phyloP scores from a whole-genome alignment of 169 alveolate genomes.

The Plasmodium malariae region DNA sequence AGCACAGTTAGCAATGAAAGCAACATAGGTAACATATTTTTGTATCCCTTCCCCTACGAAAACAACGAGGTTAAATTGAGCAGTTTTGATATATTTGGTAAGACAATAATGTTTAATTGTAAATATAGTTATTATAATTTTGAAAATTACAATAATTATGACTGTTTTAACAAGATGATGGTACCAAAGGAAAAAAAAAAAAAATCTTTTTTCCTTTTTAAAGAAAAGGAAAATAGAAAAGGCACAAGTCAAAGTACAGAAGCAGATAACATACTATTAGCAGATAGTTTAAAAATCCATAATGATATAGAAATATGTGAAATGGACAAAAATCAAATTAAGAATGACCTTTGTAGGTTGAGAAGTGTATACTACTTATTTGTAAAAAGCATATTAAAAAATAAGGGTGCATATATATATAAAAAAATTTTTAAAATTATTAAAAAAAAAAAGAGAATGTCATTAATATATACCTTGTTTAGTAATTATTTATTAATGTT shows the following conservation, averaged over 20 bases:
- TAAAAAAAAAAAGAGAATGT: conserved; percentile 49
- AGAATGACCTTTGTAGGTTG: conserved; percentile 9
- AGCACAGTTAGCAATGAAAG: neutral
- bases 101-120: neutral
- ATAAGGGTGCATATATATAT: conserved; percentile 57
- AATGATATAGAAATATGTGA: conserved; percentile 23
- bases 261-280: neutral
- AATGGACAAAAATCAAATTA: conserved; percentile 18
- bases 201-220: conserved; percentile 28
- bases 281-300: neutral
- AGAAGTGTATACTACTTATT: conserved; percentile 34
- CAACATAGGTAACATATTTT: conserved; percentile 30
- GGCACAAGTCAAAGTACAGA: neutral
- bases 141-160: conserved; percentile 49
- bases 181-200: conserved; percentile 14
- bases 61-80: conserved; percentile 10
- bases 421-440: conserved; percentile 47
- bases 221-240: conserved; percentile 38
- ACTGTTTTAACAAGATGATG: neutral
- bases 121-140: conserved; percentile 38
- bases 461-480: conserved; percentile 40
- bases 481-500: conserved; percentile 31
- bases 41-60: conserved; percentile 22
- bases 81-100: conserved; percentile 27
- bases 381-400: conserved; percentile 28